Conservation (phyloP, 345 rosid genomes). For the Citrus hindsii region DNA sequence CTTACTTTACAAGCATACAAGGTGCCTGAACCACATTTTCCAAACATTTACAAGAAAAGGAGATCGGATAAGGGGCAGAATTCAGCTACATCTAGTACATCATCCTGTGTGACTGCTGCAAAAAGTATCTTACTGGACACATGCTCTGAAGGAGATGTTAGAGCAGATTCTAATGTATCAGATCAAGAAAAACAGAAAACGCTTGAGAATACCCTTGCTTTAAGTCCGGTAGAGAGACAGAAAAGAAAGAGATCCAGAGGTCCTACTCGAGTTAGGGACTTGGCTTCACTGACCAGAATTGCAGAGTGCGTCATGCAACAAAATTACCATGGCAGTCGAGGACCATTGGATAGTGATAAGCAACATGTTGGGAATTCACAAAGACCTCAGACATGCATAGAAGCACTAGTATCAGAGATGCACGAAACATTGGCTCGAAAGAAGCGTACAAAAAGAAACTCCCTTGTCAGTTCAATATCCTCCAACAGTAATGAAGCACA, state of each 20-base stretch:
- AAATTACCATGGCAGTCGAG: slow-evolving; percentile 17
- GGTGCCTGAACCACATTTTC: slow-evolving; percentile 26
- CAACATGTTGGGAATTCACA: slow-evolving; percentile 17
- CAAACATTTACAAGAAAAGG: slow-evolving; percentile 36
- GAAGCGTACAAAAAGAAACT: slow-evolving; percentile 46
- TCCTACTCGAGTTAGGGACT: slow-evolving; percentile 36
- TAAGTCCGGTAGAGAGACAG: slow-evolving; percentile 31
- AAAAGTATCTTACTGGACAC: slow-evolving; percentile 9
- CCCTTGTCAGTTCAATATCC: slow-evolving; percentile 25
- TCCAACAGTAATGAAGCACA: slow-evolving; percentile 22
- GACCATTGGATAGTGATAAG: slow-evolving; percentile 15
- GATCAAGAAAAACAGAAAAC: slow-evolving; percentile 30
- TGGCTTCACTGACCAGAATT: slow-evolving; percentile 39
- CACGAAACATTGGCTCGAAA: slow-evolving; percentile 35
- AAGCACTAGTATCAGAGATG: slow-evolving; percentile 33
- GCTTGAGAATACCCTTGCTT: slow-evolving; percentile 20
- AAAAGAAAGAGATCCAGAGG: slow-evolving; percentile 58
- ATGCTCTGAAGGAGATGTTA: slow-evolving; percentile 6
- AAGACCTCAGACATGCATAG: slow-evolving; percentile 26
- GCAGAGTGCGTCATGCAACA: slow-evolving; percentile 17
- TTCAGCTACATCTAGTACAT: slow-evolving; percentile 26
- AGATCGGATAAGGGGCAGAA: slow-evolving; percentile 44
- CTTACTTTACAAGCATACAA: slow-evolving; percentile 37
- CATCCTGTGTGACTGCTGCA: slow-evolving; percentile 27
- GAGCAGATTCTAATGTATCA: slow-evolving; percentile 16